Evolutionary conservation across 345 rosid species (phyloP).

Genomic region (Populus simonii): DNA sequence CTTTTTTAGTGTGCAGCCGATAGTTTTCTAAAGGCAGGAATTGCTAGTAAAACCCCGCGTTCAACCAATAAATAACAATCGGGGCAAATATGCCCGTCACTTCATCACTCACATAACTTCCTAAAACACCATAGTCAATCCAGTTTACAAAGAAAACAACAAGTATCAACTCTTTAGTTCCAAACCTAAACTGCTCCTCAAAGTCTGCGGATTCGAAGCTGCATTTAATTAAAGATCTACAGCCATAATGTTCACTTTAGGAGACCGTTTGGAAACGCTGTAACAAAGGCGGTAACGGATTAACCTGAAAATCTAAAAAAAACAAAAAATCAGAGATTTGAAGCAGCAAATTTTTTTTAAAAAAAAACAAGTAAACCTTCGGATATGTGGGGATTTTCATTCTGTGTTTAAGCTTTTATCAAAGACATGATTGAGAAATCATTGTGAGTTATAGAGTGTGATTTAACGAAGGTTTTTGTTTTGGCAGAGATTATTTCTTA

Average conservation of each 20-base stretch:
- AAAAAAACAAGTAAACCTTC: no score
- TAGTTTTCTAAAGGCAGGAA: conserved; percentile 51
- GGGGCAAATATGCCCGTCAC: conserved; percentile 77
- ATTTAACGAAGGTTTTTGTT: no score
- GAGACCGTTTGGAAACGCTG: no score
- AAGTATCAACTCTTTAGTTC: background rate
- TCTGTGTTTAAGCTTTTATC: no score
- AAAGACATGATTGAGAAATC: no score
- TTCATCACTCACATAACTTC: conserved; percentile 69
- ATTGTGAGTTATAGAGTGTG: no score
- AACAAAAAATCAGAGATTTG: background rate
- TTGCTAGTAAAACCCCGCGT: conserved; percentile 64
- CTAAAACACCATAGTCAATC: conserved; percentile 58
- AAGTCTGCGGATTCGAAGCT: conserved; percentile 10
- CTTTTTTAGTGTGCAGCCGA: conserved; percentile 54
- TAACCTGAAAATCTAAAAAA: conserved; percentile 6
- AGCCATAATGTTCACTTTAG: background rate
- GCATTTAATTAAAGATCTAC: conserved; percentile 12
- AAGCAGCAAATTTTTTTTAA: no score
- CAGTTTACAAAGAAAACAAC: background rate
- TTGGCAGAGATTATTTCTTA: no score
- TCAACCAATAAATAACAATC: conserved; percentile 61
- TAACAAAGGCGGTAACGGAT: no score
- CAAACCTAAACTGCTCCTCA: background rate
- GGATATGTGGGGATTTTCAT: no score